phyloP scores from a whole-genome alignment of 2,329 filamentous ascomycete species.

The Phaeoacremonium minimum region DNA sequence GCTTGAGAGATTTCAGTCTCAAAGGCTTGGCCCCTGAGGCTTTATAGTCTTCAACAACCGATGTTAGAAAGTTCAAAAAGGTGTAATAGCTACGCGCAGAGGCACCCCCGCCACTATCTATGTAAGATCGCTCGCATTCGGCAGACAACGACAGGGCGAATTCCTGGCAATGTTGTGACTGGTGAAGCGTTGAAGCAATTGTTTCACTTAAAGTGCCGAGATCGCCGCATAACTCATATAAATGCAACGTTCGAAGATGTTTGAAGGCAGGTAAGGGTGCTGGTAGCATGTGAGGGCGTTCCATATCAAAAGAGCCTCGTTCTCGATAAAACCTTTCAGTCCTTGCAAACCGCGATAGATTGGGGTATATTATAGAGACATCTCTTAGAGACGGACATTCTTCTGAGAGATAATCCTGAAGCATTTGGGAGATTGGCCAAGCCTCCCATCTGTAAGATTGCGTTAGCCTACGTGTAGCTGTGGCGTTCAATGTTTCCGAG shows the following conservation, averaged over 20 bases:
- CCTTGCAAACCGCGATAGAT: background rate
- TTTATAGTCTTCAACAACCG: constrained; percentile 1
- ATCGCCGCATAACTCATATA: constrained; percentile 6
- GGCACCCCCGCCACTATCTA: too few relatives aligned
- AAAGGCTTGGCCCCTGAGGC: constrained; percentile 4
- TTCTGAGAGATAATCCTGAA: constrained; percentile 2
- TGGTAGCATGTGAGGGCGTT: constrained; percentile 1
- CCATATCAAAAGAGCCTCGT: background rate
- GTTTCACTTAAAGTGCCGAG: constrained; percentile 3
- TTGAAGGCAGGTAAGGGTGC: constrained; percentile 3
- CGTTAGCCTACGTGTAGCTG: background rate
- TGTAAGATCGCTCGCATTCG: constrained; percentile 4
- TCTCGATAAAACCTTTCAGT: constrained; percentile 3
- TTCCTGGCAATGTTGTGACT: constrained; percentile 2
- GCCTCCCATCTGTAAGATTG: constrained; percentile 8
- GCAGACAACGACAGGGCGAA: constrained; percentile 6
- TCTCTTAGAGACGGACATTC: constrained; percentile 3
- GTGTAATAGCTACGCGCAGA: background rate
- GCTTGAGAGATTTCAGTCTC: constrained; percentile 4
- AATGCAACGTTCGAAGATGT: constrained; percentile 5
- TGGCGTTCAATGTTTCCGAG: background rate
- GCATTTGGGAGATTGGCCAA: constrained; percentile 4
- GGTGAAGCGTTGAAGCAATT: constrained; percentile 3
- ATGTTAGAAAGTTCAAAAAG: constrained; percentile 4
- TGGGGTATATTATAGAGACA: constrained; percentile 4